Evolutionary conservation across 2,329 filamentous ascomycete species (phyloP).

Genomic region (Colletotrichum lini): DNA sequence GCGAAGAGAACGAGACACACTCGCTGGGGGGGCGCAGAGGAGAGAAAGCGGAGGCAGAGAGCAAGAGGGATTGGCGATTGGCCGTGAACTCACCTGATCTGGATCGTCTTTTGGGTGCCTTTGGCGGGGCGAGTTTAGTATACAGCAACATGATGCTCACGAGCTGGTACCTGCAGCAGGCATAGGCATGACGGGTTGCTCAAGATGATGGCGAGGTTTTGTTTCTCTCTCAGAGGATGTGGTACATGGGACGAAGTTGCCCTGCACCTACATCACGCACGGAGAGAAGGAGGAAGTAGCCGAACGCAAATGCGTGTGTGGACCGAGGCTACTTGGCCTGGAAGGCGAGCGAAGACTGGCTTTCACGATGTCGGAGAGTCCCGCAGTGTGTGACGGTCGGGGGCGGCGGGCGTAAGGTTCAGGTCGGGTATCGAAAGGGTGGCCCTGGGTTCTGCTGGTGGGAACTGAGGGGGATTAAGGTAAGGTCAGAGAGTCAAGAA

Average conservation of each 20-base stretch:
- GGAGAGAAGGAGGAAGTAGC: constrained; percentile 22
- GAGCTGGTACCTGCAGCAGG: constrained; percentile 35
- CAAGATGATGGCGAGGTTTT: constrained; percentile 2
- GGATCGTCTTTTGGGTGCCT: constrained; percentile 72
- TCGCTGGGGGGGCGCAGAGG: constrained; percentile 17
- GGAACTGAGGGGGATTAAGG: constrained; percentile 28
- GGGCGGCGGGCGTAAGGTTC: constrained; percentile 21
- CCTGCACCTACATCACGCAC: constrained; percentile 37
- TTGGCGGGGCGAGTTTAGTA: constrained; percentile 70
- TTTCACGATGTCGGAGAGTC: constrained; percentile 39
- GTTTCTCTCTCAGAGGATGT: constrained; percentile 34
- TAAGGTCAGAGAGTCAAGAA: constrained; percentile 18
- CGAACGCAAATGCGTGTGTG: constrained; percentile 24
- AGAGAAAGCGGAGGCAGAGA: background rate
- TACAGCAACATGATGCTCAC: constrained; percentile 68
- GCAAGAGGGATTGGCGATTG: constrained; percentile 8
- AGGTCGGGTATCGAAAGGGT: constrained; percentile 10
- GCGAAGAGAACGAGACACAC: constrained; percentile 12
- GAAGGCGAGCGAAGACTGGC: constrained; percentile 36
- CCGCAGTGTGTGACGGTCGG: constrained; percentile 32
- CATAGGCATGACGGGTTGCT: constrained; percentile 37
- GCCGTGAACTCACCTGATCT: constrained; percentile 65
- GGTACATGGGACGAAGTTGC: constrained; percentile 26
- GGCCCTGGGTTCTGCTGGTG: constrained; percentile 17
- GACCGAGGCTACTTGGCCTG: constrained; percentile 39